Evolutionary conservation across 2,329 filamentous ascomycete species (phyloP).

Genomic region (Aotearoamyces nothofagi): DNA sequence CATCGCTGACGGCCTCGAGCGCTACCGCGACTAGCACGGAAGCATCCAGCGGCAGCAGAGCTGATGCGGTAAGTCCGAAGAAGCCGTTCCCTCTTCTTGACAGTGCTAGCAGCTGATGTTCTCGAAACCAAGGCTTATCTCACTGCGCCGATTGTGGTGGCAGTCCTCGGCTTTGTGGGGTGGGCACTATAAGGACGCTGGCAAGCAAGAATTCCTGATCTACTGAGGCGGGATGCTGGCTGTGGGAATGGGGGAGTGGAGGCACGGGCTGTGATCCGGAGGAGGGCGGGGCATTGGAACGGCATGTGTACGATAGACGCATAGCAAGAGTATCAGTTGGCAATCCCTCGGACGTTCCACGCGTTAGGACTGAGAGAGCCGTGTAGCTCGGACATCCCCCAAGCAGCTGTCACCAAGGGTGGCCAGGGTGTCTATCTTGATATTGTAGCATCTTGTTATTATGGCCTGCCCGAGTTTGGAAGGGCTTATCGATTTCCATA

Average conservation of each 20-base stretch:
- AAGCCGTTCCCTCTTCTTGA: too few relatives aligned
- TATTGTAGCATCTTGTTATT: conserved; percentile 40
- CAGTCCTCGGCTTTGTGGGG: background rate
- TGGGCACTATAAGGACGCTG: background rate
- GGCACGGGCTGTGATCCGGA: background rate
- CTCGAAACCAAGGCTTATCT: background rate
- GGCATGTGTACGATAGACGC: background rate
- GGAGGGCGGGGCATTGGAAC: background rate
- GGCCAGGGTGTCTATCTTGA: conserved; percentile 11
- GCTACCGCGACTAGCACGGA: background rate
- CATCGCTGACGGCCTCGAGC: background rate
- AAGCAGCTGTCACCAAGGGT: background rate
- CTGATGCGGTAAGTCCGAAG: conserved; percentile 1
- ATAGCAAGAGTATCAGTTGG: too few relatives aligned
- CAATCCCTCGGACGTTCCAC: background rate
- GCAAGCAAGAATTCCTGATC: background rate
- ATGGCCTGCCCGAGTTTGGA: conserved; percentile 53
- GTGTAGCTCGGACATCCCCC: background rate
- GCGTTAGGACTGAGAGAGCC: background rate
- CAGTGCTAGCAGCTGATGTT: background rate
- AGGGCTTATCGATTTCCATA: conserved; percentile 36
- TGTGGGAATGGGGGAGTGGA: background rate
- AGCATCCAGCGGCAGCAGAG: background rate
- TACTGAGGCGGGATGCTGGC: background rate
- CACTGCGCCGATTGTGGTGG: background rate